Evolutionary conservation across 1,284 basidiomycete genomes (phyloP), one percentile per base, ranked within the genome.

Genomic region (Athelia psychrophila): DNA sequence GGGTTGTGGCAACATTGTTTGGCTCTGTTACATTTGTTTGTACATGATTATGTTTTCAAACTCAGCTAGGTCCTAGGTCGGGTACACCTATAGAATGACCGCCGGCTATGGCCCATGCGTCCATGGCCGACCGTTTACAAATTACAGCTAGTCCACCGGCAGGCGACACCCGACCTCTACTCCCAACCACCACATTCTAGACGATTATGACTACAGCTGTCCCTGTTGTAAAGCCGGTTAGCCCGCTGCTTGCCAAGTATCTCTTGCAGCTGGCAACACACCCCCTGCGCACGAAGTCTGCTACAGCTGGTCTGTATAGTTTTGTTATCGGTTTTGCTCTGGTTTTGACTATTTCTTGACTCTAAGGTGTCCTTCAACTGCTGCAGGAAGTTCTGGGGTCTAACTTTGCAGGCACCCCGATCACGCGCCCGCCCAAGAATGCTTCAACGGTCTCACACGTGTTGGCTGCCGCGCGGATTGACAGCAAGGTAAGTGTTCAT

Each of bases 351-450:
- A 47, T 30, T 30, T n/a, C n/a, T n/a, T n/a, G n/a, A 35, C 10
- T 36, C 51, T 9, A 60, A 91, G 88, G 74, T 27, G 70, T 78
- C 0, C 73, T 92, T 57, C 87, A 81, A 61, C 90, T 91, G 72
- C 67, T 91, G 47, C 90, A 93, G 66, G 91, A 93, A 67, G 81
- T 93, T 32, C 78, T 93, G 36, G 89, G 86, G 13, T 85, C 84
- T 51, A 80, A 87, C 56, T 67, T 85, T 50, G 86, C 90, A 13
- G 78, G 83, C 38, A 62, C 80, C 33, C 81, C 86, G 9, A 70
- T 74, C 10, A 71, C 66, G 46, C 74, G 71, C 38, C 71, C 79
- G 16, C 56, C 79, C 24, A 83, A 82, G 56, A 70, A 82, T 69
- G 79, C 82, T 0, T 76, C 86, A 1, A 51, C 71, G 13, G 63